Percentiles rank a stretch among this genome's conserved stretches.
These are phyloP conservation scores for Aquilaria yunnanensis DNA, from an alignment of 345 rosid genomes.

Conservation along the genomic window DNA sequence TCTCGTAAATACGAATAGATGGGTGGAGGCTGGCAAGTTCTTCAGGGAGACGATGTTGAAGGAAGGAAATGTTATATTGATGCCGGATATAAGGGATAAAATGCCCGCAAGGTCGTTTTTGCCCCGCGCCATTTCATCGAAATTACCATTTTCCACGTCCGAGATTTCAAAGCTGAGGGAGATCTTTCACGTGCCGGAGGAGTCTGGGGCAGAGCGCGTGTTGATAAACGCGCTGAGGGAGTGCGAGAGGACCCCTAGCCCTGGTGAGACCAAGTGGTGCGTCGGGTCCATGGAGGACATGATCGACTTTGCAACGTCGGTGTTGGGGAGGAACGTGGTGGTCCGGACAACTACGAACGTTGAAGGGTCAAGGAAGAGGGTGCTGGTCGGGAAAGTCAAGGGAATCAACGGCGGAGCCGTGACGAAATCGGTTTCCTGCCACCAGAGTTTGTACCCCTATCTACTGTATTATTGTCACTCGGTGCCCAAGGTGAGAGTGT, in stretches of 20 bases:
- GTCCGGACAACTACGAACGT: constrained; percentile 41
- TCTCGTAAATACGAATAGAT: constrained; percentile 14
- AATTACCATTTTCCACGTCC: constrained; percentile 48
- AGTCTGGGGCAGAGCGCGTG: constrained; percentile 41
- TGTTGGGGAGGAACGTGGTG: constrained; percentile 32
- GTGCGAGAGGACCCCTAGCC: constrained; percentile 60
- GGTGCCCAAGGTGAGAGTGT: constrained; percentile 62
- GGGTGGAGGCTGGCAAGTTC: constrained; percentile 66
- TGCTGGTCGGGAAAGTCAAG: constrained; percentile 40
- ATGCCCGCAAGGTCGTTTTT: constrained; percentile 74
- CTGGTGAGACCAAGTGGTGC: constrained; percentile 60
- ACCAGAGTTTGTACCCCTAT: constrained; percentile 72
- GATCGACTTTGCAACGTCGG: constrained; percentile 56
- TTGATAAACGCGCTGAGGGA: constrained; percentile 35
- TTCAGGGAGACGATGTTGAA: constrained; percentile 48
- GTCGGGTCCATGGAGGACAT: constrained; percentile 61
- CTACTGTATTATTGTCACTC: constrained; percentile 68
- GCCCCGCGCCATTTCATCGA: constrained; percentile 43
- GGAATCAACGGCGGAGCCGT: constrained; percentile 53
- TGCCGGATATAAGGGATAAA: constrained; percentile 68
- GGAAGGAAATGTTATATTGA: constrained; percentile 42
- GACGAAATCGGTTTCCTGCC: constrained; percentile 68
- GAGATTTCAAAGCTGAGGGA: constrained; percentile 18
- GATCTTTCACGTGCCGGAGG: constrained; percentile 31
- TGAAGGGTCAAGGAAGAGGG: constrained; percentile 33